Conservation (phyloP, 305 asterid genomes). For the Plantago coronopus region DNA sequence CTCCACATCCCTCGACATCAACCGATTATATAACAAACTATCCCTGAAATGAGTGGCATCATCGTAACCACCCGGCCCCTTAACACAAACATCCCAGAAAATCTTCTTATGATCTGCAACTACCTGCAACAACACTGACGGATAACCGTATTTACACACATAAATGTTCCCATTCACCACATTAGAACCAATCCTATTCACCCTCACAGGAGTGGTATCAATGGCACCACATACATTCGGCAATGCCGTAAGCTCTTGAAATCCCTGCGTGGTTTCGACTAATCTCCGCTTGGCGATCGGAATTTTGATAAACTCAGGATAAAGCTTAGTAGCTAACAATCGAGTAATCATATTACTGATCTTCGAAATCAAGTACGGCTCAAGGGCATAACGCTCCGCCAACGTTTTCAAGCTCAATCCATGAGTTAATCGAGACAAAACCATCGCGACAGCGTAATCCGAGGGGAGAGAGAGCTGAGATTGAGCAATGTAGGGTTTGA, state of each 20-base stretch:
- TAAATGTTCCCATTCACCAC: slow-evolving; percentile 51
- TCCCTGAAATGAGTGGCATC: slow-evolving; percentile 92
- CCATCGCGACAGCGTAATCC: slow-evolving; percentile 99
- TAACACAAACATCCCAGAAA: slow-evolving; percentile 97
- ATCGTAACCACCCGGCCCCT: slow-evolving; percentile 87
- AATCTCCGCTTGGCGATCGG: slow-evolving; percentile 75
- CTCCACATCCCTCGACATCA: slow-evolving; percentile 69
- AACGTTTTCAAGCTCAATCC: slow-evolving; percentile 73
- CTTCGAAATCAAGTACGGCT: slow-evolving; percentile 86
- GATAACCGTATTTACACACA: slow-evolving; percentile 56
- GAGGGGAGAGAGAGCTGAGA: slow-evolving; percentile 95
- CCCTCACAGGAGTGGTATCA: slow-evolving; percentile 69
- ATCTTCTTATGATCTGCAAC: slow-evolving; percentile 90
- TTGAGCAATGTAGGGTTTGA: slow-evolving; percentile 85
- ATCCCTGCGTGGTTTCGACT: slow-evolving; percentile 74
- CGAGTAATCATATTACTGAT: slow-evolving; percentile 96
- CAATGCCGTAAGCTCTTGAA: slow-evolving; percentile 67
- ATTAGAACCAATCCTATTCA: slow-evolving; percentile 50
- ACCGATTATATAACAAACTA: slow-evolving; percentile 70
- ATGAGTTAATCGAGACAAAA: slow-evolving; percentile 76
- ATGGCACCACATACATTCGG: slow-evolving; percentile 92
- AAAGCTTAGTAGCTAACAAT: slow-evolving; percentile 82
- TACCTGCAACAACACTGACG: slow-evolving; percentile 75
- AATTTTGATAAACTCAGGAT: slow-evolving; percentile 84
- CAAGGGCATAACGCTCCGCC: slow-evolving; percentile 83